Base-by-base conservation (phyloP, 2,329 filamentous ascomycete species). In the Aspergillus niger region DNA sequence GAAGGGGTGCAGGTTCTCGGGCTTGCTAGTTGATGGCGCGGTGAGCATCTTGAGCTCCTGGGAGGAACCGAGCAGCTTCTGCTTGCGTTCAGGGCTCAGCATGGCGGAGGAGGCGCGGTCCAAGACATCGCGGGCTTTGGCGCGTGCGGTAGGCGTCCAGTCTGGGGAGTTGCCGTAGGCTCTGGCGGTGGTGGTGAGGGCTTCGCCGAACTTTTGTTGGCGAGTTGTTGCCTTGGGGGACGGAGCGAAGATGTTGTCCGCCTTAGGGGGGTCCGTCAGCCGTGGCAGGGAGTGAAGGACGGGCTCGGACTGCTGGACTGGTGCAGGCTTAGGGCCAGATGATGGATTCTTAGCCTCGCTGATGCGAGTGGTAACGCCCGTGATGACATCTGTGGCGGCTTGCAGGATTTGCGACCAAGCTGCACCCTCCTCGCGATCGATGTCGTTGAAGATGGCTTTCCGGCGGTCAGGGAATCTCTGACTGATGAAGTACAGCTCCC, bases 401-500 rank as follows among this genome's bases (percentile, higher is more conserved):
- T 81, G 79, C 63, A 88, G 87, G 51, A 96, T 83, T 69, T 97
- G 92, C 8, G 87, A 86, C 91, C 92, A 97, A 66, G 91, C 89
- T 0, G 91, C 85, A 0, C 90, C 91, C 48, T 89, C 90, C 57
- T 86, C 86, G 62, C 92, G 89, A 67, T 96, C 91, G 63, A 97
- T 91, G 67, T 98, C 94, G 60, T 88, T 86, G 76, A 91, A 97
- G 58, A 98, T 91, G 20, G 87, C 86, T 74, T 89, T 91, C 55
- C 94, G 86, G 36, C 92, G 87, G n/a, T 86, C 83, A 15, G 88
- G 83, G 64, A 90, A 93, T 57, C 86, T 84, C 59, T 89, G 85
- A 39, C 91, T 88, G 67, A 97, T 96, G 58, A 91, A 83, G 30
- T 87, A 86, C 28, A 97, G 81, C 72, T 98, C 94, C 93, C 93